Conservation (phyloP, 305 asterid species). For the Rubia balearica region DNA sequence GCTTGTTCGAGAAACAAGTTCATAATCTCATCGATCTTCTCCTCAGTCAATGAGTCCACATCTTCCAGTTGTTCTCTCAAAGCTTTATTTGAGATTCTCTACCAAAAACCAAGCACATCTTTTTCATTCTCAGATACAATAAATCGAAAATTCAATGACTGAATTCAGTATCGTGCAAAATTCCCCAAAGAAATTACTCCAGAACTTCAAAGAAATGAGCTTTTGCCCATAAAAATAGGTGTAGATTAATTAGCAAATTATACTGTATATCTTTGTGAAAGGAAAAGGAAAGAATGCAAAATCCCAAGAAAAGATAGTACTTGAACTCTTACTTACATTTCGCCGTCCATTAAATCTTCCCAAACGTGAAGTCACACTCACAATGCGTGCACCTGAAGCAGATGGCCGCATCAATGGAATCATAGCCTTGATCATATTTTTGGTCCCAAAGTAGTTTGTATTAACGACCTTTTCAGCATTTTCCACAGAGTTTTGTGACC, state of each 20-base stretch:
- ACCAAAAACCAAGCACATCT: constrained; percentile 14
- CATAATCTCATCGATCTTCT: constrained; percentile 49
- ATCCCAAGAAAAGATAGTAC: neutral
- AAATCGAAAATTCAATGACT: neutral
- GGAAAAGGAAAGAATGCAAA: neutral
- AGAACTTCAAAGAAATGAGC: neutral
- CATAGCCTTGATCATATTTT: constrained; percentile 61
- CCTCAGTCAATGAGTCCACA: constrained; percentile 51
- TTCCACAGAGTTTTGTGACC: constrained; percentile 70
- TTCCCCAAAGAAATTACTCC: neutral
- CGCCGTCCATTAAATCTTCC: constrained; percentile 79
- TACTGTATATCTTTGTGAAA: neutral
- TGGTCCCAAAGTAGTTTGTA: constrained; percentile 85
- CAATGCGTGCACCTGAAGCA: constrained; percentile 66
- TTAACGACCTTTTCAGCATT: constrained; percentile 52
- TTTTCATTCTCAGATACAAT: constrained; percentile 2
- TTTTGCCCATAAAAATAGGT: neutral
- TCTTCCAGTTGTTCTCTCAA: constrained; percentile 65
- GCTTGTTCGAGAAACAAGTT: constrained; percentile 52
- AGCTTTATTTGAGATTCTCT: constrained; percentile 59
- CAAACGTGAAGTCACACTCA: constrained; percentile 64
- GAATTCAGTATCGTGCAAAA: too few relatives aligned
- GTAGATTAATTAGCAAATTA: neutral
- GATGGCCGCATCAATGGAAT: constrained; percentile 65
- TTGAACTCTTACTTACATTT: constrained; percentile 43